phyloP scores from a whole-genome alignment of 2,329 filamentous ascomycete genomes.

The Colletotrichum endophyticum region DNA sequence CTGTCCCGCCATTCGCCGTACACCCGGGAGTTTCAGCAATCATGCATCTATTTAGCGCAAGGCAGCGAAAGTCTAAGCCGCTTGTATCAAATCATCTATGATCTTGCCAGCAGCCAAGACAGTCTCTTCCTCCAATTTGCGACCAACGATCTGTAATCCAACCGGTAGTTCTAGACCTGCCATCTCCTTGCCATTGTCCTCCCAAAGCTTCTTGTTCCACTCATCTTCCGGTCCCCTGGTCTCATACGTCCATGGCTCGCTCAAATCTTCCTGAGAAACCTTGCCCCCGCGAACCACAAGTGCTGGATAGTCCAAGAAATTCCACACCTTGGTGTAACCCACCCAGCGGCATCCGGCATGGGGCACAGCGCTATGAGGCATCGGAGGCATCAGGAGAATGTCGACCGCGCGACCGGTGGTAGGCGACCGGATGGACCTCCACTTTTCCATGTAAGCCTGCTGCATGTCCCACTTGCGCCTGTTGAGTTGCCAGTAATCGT shows the following conservation, averaged over 20 bases:
- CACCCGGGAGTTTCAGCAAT: fast-evolving
- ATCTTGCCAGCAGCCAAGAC: slow-evolving; percentile 3
- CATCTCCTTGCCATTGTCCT: not conserved
- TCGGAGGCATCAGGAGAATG: slow-evolving; percentile 60
- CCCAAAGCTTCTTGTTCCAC: slow-evolving; percentile 5
- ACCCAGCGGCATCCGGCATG: slow-evolving; percentile 47
- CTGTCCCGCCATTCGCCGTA: fast-evolving
- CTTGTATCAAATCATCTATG: not conserved
- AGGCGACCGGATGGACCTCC: slow-evolving; percentile 50
- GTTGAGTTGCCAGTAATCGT: slow-evolving; percentile 72
- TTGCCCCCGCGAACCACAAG: slow-evolving; percentile 32
- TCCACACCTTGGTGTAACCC: slow-evolving; percentile 47
- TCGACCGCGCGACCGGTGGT: slow-evolving; percentile 54
- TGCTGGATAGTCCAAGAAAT: slow-evolving; percentile 41
- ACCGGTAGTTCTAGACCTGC: not conserved
- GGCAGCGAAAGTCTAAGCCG: not conserved
- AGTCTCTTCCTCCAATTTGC: slow-evolving; percentile 4
- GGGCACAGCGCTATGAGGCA: slow-evolving; percentile 63
- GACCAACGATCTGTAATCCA: slow-evolving; percentile 5
- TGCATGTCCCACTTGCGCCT: slow-evolving; percentile 54
- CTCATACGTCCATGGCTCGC: slow-evolving; percentile 27
- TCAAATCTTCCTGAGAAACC: slow-evolving; percentile 45
- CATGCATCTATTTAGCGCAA: fast-evolving
- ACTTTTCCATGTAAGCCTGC: slow-evolving; percentile 55
- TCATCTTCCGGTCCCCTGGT: not conserved